These are phyloP conservation scores for Albifimbria verrucaria DNA, from an alignment of 2,329 filamentous ascomycete genomes.

Conservation along the genomic window DNA sequence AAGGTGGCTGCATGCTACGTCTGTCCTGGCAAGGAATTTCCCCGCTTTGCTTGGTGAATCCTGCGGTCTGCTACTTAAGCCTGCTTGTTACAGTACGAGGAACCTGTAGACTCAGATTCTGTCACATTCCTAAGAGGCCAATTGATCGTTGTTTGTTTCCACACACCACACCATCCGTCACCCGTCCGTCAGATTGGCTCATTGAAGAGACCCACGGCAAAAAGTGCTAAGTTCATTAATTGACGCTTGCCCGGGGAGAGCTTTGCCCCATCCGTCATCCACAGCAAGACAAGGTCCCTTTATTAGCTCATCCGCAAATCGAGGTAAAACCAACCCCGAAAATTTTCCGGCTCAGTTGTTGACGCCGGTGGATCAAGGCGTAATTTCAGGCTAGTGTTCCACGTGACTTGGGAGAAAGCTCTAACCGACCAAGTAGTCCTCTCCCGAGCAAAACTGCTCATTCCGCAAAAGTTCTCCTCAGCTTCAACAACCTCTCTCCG, in stretches of 20 bases:
- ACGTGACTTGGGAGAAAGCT: constrained; percentile 41
- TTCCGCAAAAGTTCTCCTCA: constrained; percentile 47
- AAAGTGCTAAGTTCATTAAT: no score
- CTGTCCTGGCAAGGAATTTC: neutral
- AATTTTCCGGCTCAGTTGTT: constrained; percentile 27
- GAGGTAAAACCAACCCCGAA: constrained; percentile 13
- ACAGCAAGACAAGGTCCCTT: no score
- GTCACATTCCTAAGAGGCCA: neutral
- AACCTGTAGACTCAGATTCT: neutral
- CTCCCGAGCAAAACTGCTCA: constrained; percentile 47
- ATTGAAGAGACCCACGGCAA: no score
- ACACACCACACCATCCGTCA: no score
- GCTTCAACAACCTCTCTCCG: constrained; percentile 52
- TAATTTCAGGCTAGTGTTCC: constrained; percentile 27
- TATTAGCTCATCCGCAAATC: no score
- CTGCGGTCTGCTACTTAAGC: no score
- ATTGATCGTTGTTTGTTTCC: no score
- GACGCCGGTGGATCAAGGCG: constrained; percentile 13
- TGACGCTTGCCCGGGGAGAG: neutral
- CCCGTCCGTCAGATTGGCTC: no score
- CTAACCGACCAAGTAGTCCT: constrained; percentile 40
- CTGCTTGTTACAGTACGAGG: no score
- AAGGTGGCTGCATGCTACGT: no score
- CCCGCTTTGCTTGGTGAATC: no score
- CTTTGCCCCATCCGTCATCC: neutral